phyloP scores from a whole-genome alignment of 805 yeast genomes.

The Wickerhamiella australiensis region DNA sequence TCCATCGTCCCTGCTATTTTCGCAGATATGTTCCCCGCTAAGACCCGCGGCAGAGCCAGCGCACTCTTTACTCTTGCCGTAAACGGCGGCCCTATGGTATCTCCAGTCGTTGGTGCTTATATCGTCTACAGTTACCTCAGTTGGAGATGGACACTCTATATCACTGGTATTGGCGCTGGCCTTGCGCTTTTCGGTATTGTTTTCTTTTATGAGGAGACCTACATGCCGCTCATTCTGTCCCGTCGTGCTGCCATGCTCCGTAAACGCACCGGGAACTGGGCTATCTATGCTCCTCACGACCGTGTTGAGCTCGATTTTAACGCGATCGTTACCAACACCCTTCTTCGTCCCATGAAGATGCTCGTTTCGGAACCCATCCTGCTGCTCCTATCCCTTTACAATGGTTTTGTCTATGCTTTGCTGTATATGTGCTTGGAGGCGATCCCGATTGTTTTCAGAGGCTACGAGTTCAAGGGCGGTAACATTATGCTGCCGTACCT shows the following conservation, averaged over 20 bases:
- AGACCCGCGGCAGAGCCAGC: constrained; percentile 57
- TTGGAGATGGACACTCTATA: constrained; percentile 14
- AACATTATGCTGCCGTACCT: constrained; percentile 70
- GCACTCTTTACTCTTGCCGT: constrained; percentile 53
- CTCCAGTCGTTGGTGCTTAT: constrained; percentile 60
- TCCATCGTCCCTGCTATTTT: constrained; percentile 73
- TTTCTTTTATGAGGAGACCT: constrained; percentile 30
- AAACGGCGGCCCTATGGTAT: constrained; percentile 58
- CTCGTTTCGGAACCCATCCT: constrained; percentile 59
- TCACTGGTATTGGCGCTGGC: constrained; percentile 27
- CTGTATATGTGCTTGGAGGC: constrained; percentile 63
- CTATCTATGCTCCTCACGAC: constrained; percentile 86
- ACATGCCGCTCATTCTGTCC: constrained; percentile 41
- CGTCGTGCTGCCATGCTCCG: constrained; percentile 55
- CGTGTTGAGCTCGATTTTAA: constrained; percentile 42
- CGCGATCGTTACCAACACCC: constrained; percentile 51
- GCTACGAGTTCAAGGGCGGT: constrained; percentile 49
- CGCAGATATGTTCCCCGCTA: constrained; percentile 60
- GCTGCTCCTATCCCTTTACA: constrained; percentile 55
- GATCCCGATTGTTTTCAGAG: constrained; percentile 58
- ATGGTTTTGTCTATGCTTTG: constrained; percentile 71
- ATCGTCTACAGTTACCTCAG: constrained; percentile 31
- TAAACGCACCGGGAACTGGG: constrained; percentile 65
- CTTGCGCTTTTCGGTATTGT: constrained; percentile 31
- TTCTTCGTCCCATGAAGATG: constrained; percentile 60